A percentile compares a stretch with the other conserved stretches of the same genome.
Conservation (phyloP, 768 basidiomycete genomes). For the Trametes gibbosa region DNA sequence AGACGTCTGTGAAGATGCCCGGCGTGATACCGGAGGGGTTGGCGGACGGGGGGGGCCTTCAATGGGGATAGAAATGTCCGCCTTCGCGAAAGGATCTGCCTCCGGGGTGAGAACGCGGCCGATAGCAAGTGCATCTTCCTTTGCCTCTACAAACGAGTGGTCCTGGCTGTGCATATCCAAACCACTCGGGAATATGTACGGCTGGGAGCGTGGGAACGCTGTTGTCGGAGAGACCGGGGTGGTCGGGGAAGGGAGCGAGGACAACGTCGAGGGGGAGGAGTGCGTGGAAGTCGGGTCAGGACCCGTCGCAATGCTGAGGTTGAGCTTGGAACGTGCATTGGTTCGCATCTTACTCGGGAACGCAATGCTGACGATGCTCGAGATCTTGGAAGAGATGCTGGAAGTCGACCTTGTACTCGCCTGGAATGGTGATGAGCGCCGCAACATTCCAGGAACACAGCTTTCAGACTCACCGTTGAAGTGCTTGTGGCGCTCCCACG, state of each 20-base stretch:
- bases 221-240: conserved; percentile 13
- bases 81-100: conserved; percentile 28
- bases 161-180: conserved; percentile 1
- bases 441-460: not conserved
- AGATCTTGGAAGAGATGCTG: conserved; percentile 22
- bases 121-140: conserved; percentile 17
- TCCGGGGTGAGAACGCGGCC: conserved; percentile 30
- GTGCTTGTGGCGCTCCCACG: conserved; percentile 26
- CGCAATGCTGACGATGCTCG: conserved; percentile 18
- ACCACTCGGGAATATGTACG: conserved; percentile 3
- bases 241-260: conserved; percentile 1
- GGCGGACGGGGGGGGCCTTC: conserved; percentile 12
- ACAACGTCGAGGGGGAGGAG: conserved; percentile 16
- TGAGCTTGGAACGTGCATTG: conserved; percentile 25
- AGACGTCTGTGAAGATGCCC: conserved; percentile 2
- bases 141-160: not conserved
- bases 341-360: conserved; percentile 17
- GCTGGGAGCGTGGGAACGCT: conserved; percentile 4
- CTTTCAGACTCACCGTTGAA: conserved; percentile 17
- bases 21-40: conserved; percentile 8
- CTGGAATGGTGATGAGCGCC: conserved; percentile 10
- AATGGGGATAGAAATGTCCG: conserved; percentile 17
- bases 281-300: conserved; percentile 10
- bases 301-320: conserved; percentile 16
- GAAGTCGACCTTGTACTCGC: conserved; percentile 23